Conservation (phyloP, 2,329 filamentous ascomycete genomes). For the Curvularia verruculosa region DNA sequence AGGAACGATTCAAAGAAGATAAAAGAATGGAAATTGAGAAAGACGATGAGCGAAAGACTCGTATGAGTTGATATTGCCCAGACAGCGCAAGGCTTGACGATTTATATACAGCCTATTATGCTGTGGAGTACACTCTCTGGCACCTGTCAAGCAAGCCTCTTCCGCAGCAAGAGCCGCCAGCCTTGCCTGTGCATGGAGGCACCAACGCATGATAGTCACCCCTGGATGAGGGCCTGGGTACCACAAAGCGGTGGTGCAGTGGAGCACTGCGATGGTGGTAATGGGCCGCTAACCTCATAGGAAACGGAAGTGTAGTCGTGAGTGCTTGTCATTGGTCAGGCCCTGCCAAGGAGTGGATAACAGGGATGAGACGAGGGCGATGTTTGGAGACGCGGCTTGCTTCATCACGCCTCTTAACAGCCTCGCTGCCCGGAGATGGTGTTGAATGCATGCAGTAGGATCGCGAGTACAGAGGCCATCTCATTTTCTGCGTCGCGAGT, state of each 20-base stretch:
- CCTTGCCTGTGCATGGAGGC: constrained; percentile 13
- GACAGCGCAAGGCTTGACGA: constrained; percentile 24
- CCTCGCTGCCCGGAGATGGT: constrained; percentile 16
- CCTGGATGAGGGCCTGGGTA: constrained; percentile 24
- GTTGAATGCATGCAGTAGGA: constrained; percentile 7
- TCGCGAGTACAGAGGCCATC: not conserved
- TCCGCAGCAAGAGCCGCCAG: constrained; percentile 18
- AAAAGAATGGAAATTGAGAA: constrained; percentile 29
- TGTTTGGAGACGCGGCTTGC: constrained; percentile 39
- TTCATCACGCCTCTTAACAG: constrained; percentile 25
- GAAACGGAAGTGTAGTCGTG: constrained; percentile 2
- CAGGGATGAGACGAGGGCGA: constrained; percentile 32
- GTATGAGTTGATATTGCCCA: constrained; percentile 22
- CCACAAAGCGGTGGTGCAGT: constrained; percentile 15
- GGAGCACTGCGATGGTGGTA: constrained; percentile 19
- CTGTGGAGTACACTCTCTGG: constrained; percentile 19
- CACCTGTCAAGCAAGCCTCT: constrained; percentile 21
- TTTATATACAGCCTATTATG: constrained; percentile 39
- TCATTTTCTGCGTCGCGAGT: constrained; percentile 4
- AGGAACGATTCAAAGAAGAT: constrained; percentile 47
- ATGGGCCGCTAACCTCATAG: constrained; percentile 12
- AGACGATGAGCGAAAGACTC: constrained; percentile 37
- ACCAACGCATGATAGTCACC: constrained; percentile 34
- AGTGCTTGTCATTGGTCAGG: constrained; percentile 29
- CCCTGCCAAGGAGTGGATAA: constrained; percentile 18